Evolutionary conservation across 2,329 filamentous ascomycete genomes (phyloP).

Genomic region (Coleophoma eucalyptorum): DNA sequence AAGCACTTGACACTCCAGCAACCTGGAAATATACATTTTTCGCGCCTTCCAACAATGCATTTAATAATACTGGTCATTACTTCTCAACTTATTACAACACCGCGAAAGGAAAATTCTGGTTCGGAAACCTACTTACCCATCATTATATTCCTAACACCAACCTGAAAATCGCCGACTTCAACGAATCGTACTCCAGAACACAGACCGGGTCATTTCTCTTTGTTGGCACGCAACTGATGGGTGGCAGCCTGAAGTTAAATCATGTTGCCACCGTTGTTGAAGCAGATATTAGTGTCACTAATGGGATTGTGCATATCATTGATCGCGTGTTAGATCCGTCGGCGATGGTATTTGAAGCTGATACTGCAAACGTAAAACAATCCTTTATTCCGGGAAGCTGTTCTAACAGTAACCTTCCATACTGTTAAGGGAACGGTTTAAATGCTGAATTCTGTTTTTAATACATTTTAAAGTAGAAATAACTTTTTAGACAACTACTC

Average conservation of each 20-base stretch:
- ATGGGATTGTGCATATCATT: slow-evolving; percentile 19
- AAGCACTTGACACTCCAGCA: slow-evolving; percentile 24
- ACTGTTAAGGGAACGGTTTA: neutral
- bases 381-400: slow-evolving; percentile 22
- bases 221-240: slow-evolving; percentile 16
- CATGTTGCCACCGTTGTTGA: slow-evolving; percentile 14
- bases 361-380: slow-evolving; percentile 14
- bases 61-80: slow-evolving; percentile 24
- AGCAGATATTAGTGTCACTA: slow-evolving; percentile 9
- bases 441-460: too few relatives aligned
- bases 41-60: slow-evolving; percentile 25
- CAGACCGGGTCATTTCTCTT: slow-evolving; percentile 23
- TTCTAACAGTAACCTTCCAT: slow-evolving; percentile 16
- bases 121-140: slow-evolving; percentile 21
- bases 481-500: too few relatives aligned
- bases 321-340: slow-evolving; percentile 18
- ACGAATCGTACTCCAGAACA: slow-evolving; percentile 15
- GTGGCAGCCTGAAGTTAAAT: slow-evolving; percentile 17
- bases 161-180: slow-evolving; percentile 16
- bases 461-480: too few relatives aligned
- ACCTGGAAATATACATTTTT: slow-evolving; percentile 28
- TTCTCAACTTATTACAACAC: slow-evolving; percentile 21
- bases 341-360: slow-evolving; percentile 17
- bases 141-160: slow-evolving; percentile 20
- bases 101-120: slow-evolving; percentile 24